phyloP scores from a whole-genome alignment of 345 rosid species.

The Anacardium occidentale region DNA sequence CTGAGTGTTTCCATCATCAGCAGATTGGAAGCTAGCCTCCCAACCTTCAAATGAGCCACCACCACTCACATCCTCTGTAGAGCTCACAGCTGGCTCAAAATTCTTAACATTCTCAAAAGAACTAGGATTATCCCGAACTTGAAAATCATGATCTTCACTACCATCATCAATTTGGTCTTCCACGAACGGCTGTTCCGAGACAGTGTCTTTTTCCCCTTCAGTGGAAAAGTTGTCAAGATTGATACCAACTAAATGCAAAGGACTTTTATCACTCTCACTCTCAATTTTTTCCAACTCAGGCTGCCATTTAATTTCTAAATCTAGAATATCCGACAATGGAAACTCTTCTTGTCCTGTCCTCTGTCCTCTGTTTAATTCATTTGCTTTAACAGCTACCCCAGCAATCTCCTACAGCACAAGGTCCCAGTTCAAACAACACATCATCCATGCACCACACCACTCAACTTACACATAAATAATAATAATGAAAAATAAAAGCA shows the following conservation, averaged over 20 bases:
- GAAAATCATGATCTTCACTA: slow-evolving; percentile 32
- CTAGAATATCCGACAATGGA: slow-evolving; percentile 57
- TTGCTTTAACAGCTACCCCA: slow-evolving; percentile 37
- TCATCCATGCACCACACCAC: neutral
- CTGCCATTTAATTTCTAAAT: slow-evolving; percentile 68
- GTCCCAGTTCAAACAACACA: neutral
- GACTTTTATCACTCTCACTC: slow-evolving; percentile 21
- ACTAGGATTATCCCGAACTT: slow-evolving; percentile 27
- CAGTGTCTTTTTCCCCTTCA: slow-evolving; percentile 34
- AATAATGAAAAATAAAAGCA: neutral
- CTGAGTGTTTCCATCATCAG: slow-evolving; percentile 28
- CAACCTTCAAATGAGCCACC: slow-evolving; percentile 43
- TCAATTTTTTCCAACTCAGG: slow-evolving; percentile 34
- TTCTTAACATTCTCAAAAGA: slow-evolving; percentile 46
- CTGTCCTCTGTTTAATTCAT: slow-evolving; percentile 41
- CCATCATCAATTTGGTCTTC: slow-evolving; percentile 24
- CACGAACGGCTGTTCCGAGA: slow-evolving; percentile 28
- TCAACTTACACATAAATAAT: neutral
- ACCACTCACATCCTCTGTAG: slow-evolving; percentile 28
- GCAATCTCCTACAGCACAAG: slow-evolving; percentile 62
- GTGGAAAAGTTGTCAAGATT: slow-evolving; percentile 45
- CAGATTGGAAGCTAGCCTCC: slow-evolving; percentile 53
- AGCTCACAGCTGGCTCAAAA: slow-evolving; percentile 27
- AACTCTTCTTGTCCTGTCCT: slow-evolving; percentile 31
- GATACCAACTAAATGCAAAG: slow-evolving; percentile 48